Evolutionary conservation across 2,329 filamentous ascomycete species (phyloP).

Genomic region (Aspergillus tubingensis): DNA sequence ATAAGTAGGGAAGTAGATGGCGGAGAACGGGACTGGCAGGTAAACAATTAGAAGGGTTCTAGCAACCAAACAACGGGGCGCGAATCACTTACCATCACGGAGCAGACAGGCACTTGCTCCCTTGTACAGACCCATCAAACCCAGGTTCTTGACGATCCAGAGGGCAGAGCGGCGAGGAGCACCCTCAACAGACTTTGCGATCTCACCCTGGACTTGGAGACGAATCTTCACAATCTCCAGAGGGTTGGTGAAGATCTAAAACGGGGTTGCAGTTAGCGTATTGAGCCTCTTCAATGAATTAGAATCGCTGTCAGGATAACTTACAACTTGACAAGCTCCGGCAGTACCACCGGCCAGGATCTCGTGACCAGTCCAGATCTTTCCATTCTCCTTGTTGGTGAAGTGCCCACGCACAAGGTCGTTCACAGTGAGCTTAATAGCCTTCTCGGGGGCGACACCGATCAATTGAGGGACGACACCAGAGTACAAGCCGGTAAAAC

Average conservation of each 20-base stretch:
- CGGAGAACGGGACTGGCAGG: slow-evolving; percentile 79
- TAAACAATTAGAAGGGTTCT: slow-evolving; percentile 10
- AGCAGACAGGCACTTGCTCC: slow-evolving; percentile 91
- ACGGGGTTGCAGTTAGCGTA: slow-evolving; percentile 11
- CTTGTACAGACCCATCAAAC: slow-evolving; percentile 94
- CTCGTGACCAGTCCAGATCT: slow-evolving; percentile 72
- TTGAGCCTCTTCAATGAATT: slow-evolving; percentile 1
- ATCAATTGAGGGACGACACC: slow-evolving; percentile 93
- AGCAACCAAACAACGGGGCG: not conserved
- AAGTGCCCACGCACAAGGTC: slow-evolving; percentile 80
- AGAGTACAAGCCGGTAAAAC: slow-evolving; percentile 85
- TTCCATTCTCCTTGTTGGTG: slow-evolving; percentile 70
- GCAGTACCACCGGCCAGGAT: slow-evolving; percentile 85
- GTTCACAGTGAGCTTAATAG: slow-evolving; percentile 98
- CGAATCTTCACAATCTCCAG: slow-evolving; percentile 99
- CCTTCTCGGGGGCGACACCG: slow-evolving; percentile 98
- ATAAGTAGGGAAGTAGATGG: slow-evolving; percentile 98
- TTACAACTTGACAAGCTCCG: slow-evolving; percentile 92
- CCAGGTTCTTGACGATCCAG: slow-evolving; percentile 96
- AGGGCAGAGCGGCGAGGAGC: slow-evolving; percentile 87
- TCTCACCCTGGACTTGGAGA: slow-evolving; percentile 93
- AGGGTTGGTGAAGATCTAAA: slow-evolving; percentile 90
- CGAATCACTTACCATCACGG: slow-evolving; percentile 63
- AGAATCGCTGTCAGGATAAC: slow-evolving; percentile 41
- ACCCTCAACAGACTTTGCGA: slow-evolving; percentile 81